Conservation (phyloP, 106 monocot genomes). For the Vanilla planifolia region DNA sequence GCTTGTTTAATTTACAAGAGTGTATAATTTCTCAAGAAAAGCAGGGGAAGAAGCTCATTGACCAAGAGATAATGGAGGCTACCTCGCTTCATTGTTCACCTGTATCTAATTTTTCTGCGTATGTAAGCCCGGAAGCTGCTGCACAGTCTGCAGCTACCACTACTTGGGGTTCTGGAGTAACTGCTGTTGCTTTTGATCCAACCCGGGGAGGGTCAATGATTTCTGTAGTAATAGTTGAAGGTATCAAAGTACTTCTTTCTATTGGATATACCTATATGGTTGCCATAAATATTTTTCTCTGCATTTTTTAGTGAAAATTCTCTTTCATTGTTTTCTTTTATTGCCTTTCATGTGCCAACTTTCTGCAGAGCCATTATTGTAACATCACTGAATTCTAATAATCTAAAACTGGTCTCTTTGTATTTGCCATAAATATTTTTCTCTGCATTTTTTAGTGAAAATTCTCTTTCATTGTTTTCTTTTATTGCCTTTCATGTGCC, state of each 20-base stretch:
- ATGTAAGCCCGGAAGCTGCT: slow-evolving; percentile 96
- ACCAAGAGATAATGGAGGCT: slow-evolving; percentile 54
- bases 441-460: too few relatives aligned
- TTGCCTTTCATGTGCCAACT: too few relatives aligned
- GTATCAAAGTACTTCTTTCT: slow-evolving; percentile 24
- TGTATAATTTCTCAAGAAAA: slow-evolving; percentile 67
- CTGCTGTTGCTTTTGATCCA: slow-evolving; percentile 98
- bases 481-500: too few relatives aligned
- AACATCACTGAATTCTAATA: too few relatives aligned
- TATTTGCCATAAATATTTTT: too few relatives aligned
- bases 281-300: too few relatives aligned
- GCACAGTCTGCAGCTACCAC: slow-evolving; percentile 94
- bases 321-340: too few relatives aligned
- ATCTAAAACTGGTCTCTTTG: too few relatives aligned
- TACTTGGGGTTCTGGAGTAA: slow-evolving; percentile 98
- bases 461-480: too few relatives aligned
- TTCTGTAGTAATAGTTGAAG: slow-evolving; percentile 99
- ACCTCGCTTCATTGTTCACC: slow-evolving; percentile 88
- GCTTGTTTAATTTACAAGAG: slow-evolving; percentile 79
- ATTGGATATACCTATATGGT: too few relatives aligned
- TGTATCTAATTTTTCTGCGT: slow-evolving; percentile 98
- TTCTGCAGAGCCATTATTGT: too few relatives aligned
- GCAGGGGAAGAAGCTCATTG: slow-evolving; percentile 54
- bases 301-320: too few relatives aligned
- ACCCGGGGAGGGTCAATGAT: slow-evolving; percentile 91